phyloP scores from a whole-genome alignment of 1,284 basidiomycete species.

The Tylopilus orsonianus region DNA sequence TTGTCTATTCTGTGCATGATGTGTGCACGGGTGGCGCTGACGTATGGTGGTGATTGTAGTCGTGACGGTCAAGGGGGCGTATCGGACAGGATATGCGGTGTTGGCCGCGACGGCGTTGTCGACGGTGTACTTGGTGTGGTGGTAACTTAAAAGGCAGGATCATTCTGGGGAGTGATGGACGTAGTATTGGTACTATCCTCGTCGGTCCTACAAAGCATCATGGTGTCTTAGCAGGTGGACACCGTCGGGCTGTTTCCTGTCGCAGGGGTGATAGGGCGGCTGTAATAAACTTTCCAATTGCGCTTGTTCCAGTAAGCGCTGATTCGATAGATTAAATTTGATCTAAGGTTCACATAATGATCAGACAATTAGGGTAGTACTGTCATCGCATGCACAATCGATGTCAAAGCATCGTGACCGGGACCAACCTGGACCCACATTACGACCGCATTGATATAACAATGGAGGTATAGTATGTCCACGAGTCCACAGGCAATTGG shows the following conservation, averaged over 20 bases:
- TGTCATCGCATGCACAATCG: too few relatives aligned
- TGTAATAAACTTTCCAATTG: background rate
- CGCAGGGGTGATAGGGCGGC: too few relatives aligned
- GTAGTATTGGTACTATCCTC: too few relatives aligned
- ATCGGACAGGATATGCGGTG: slow-evolving; percentile 80
- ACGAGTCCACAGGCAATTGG: too few relatives aligned
- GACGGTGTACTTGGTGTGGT: slow-evolving; percentile 61
- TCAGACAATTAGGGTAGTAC: too few relatives aligned
- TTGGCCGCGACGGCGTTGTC: slow-evolving; percentile 78
- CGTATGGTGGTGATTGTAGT: slow-evolving; percentile 45
- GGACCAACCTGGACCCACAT: background rate
- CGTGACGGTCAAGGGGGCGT: slow-evolving; percentile 76
- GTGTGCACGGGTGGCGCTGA: background rate
- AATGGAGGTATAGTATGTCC: slow-evolving; percentile 10
- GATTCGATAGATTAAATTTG: too few relatives aligned
- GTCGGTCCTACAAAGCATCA: too few relatives aligned
- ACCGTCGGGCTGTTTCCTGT: too few relatives aligned
- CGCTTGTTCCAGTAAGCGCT: too few relatives aligned
- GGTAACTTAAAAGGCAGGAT: slow-evolving; percentile 23
- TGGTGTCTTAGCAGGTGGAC: too few relatives aligned
- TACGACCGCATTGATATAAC: background rate
- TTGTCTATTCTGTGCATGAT: slow-evolving; percentile 22
- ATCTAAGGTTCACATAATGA: too few relatives aligned
- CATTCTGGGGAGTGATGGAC: background rate
- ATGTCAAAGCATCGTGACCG: too few relatives aligned